These are phyloP conservation scores for Backusella psychrophila DNA, from an alignment of 192 early-diverging fungal genomes.

Conservation along the genomic window DNA sequence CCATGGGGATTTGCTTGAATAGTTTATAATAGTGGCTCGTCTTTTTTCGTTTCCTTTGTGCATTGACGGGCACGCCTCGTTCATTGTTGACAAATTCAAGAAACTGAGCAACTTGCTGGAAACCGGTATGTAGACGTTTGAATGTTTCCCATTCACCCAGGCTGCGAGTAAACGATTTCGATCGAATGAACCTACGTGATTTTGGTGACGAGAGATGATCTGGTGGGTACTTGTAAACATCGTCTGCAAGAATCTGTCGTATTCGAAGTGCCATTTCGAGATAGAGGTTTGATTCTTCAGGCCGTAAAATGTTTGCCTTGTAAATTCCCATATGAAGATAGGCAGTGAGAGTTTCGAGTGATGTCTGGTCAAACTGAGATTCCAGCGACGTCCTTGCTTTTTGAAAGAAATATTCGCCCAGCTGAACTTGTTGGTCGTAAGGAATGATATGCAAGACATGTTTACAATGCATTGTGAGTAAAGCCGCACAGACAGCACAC, in stretches of 20 bases:
- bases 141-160: constrained; percentile 11
- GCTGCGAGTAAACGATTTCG: neutral
- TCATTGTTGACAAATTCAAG: constrained; percentile 17
- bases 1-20: neutral
- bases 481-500: constrained; percentile 17
- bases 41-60: neutral
- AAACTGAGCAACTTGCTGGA: neutral
- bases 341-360: constrained; percentile 8
- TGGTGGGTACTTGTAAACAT: neutral
- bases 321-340: constrained; percentile 15
- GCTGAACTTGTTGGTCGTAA: neutral
- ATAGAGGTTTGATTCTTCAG: constrained; percentile 6
- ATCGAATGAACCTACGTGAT: neutral
- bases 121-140: constrained; percentile 8
- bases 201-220: neutral
- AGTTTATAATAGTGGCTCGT: neutral
- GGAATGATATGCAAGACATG: constrained; percentile 10
- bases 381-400: neutral
- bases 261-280: constrained; percentile 22
- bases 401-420: constrained; percentile 19
- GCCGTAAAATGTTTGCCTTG: constrained; percentile 7
- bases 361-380: constrained; percentile 10
- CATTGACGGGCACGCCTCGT: constrained; percentile 13
- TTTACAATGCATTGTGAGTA: constrained; percentile 21
- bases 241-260: neutral